Evolutionary conservation across 2,329 filamentous ascomycete genomes (phyloP).

Genomic region (Malbranchea cinnamomea): DNA sequence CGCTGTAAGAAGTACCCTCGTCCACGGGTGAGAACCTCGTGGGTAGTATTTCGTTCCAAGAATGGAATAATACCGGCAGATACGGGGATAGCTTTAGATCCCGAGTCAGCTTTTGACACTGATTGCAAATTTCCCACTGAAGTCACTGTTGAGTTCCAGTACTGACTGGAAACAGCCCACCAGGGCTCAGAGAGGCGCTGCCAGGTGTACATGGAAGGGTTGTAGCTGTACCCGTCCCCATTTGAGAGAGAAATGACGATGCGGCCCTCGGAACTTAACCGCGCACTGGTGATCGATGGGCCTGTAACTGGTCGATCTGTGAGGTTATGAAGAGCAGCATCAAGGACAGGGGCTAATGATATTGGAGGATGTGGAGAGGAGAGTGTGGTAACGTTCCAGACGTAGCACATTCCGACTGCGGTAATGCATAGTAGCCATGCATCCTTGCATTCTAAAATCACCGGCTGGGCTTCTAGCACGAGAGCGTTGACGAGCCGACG

Average conservation of each 20-base stretch:
- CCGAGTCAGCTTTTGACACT: conserved; percentile 43
- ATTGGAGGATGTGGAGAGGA: conserved; percentile 78
- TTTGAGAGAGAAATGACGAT: conserved; percentile 86
- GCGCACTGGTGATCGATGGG: conserved; percentile 78
- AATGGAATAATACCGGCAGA: conserved; percentile 88
- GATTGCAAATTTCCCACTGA: conserved; percentile 68
- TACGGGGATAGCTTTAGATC: conserved; percentile 41
- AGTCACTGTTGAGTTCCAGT: conserved; percentile 96
- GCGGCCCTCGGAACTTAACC: conserved; percentile 74
- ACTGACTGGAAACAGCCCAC: conserved; percentile 97
- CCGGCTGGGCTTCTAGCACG: conserved; percentile 79
- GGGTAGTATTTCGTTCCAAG: conserved; percentile 87
- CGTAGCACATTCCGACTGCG: conserved; percentile 73
- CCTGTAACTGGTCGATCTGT: conserved; percentile 63
- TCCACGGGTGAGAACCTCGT: conserved; percentile 79
- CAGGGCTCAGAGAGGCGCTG: conserved; percentile 90
- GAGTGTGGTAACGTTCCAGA: conserved; percentile 82
- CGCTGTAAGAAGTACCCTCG: conserved; percentile 82
- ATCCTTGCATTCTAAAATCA: conserved; percentile 80
- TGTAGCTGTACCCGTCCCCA: conserved; percentile 87
- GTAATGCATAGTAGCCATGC: conserved; percentile 85
- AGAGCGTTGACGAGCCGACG: conserved; percentile 72
- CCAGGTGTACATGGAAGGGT: conserved; percentile 74
- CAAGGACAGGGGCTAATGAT: conserved; percentile 74
- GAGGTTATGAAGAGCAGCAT: conserved; percentile 67